These are phyloP conservation scores for Pleurotus djamor DNA, from an alignment of 768 basidiomycete genomes.

Conservation along the genomic window DNA sequence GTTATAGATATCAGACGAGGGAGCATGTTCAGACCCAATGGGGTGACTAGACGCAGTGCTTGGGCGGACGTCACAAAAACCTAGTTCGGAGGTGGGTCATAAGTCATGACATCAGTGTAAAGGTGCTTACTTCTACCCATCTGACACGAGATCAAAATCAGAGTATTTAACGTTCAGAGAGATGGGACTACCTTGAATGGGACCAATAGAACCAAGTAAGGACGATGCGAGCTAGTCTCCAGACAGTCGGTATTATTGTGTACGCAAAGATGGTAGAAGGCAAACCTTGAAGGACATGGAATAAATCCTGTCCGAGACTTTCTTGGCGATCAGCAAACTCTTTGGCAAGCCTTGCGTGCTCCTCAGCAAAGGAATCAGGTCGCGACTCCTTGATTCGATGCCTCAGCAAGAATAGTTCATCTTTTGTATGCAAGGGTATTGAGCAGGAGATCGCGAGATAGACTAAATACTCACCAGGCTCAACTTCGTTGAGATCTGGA, in stretches of 20 bases:
- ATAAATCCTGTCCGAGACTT: slow-evolving; percentile 49
- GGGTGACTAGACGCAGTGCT: slow-evolving; percentile 55
- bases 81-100: slow-evolving; percentile 26
- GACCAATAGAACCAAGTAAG: slow-evolving; percentile 75
- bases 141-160: slow-evolving; percentile 20
- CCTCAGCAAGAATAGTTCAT: slow-evolving; percentile 53
- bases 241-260: background rate
- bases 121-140: slow-evolving; percentile 64
- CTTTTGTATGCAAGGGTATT: slow-evolving; percentile 18
- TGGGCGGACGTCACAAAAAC: slow-evolving; percentile 59
- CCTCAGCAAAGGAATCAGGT: slow-evolving; percentile 63
- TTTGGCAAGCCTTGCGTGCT: slow-evolving; percentile 56
- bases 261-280: background rate
- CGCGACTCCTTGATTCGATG: slow-evolving; percentile 41
- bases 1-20: slow-evolving; percentile 66
- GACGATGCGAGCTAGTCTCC: slow-evolving; percentile 51
- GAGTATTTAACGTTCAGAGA: background rate
- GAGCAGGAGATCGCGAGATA: background rate
- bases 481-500: slow-evolving; percentile 45
- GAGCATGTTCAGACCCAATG: slow-evolving; percentile 69
- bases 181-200: slow-evolving; percentile 54
- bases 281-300: slow-evolving; percentile 63
- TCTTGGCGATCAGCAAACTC: slow-evolving; percentile 46
- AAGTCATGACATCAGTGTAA: background rate
- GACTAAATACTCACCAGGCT: slow-evolving; percentile 32